Conservation (phyloP, 805 yeast genomes). For the Candida glaebosa region DNA sequence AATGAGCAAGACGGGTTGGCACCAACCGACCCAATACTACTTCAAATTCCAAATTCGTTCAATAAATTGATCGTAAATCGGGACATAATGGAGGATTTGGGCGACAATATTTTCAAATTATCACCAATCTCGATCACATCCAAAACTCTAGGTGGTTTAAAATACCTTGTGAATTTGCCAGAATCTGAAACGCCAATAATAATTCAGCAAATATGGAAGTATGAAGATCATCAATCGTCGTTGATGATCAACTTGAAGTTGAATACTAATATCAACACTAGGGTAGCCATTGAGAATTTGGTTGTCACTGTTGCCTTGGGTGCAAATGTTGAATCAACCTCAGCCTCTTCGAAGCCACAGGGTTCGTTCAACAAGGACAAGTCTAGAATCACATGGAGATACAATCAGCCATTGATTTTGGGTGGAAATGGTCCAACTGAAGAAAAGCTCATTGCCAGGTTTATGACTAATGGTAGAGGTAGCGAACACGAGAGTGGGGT, state of each 20-base stretch:
- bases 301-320: slow-evolving; percentile 57
- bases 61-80: slow-evolving; percentile 46
- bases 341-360: slow-evolving; percentile 87
- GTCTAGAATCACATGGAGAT: slow-evolving; percentile 84
- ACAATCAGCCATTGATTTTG: slow-evolving; percentile 39
- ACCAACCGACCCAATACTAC: slow-evolving; percentile 25
- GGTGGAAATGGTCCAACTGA: slow-evolving; percentile 37
- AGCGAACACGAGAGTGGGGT: slow-evolving; percentile 74
- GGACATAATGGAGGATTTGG: slow-evolving; percentile 26
- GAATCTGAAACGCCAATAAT: slow-evolving; percentile 55
- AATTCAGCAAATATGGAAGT: slow-evolving; percentile 85
- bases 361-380: slow-evolving; percentile 88
- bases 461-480: slow-evolving; percentile 69
- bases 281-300: slow-evolving; percentile 51
- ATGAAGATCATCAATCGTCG: slow-evolving; percentile 80
- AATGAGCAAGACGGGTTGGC: slow-evolving; percentile 11
- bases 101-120: slow-evolving; percentile 34
- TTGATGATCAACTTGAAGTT: slow-evolving; percentile 71
- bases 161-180: slow-evolving; percentile 54
- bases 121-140: slow-evolving; percentile 51
- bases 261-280: slow-evolving; percentile 40
- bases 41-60: slow-evolving; percentile 44
- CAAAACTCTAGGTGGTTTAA: slow-evolving; percentile 76
- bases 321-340: slow-evolving; percentile 56
- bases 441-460: slow-evolving; percentile 79